A percentile compares a stretch with the other conserved stretches of the same genome.
Evolutionary conservation across 352 stramenopile species (phyloP).

Genomic region (Globisporangium nunn): DNA sequence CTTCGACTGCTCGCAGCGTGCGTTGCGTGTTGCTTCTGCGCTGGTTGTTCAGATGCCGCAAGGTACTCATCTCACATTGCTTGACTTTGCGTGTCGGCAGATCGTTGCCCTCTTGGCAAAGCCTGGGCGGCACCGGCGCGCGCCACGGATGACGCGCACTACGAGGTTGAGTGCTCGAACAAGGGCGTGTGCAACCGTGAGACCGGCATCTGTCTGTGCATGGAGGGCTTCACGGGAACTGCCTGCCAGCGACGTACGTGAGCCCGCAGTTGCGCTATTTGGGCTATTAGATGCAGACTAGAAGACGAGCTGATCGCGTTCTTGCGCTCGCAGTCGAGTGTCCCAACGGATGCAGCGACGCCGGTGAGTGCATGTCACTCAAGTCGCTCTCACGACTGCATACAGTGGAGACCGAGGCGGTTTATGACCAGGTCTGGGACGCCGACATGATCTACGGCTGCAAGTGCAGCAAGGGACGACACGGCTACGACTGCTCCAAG

Average conservation of each 20-base stretch:
- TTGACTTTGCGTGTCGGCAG: slow-evolving; percentile 9
- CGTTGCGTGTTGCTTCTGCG: not conserved
- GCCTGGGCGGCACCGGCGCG: slow-evolving; percentile 54
- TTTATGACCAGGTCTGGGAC: slow-evolving; percentile 57
- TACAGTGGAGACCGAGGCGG: slow-evolving; percentile 35
- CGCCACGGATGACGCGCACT: slow-evolving; percentile 50
- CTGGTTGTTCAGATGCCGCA: too few species aligned
- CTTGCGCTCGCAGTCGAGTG: slow-evolving; percentile 36
- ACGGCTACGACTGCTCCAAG: slow-evolving; percentile 81
- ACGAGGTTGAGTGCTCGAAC: slow-evolving; percentile 70
- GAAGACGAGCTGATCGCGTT: too few species aligned
- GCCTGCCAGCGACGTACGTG: slow-evolving; percentile 63
- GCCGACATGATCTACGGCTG: slow-evolving; percentile 84
- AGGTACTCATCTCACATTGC: not conserved
- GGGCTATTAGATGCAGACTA: too few species aligned
- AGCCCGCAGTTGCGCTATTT: too few species aligned
- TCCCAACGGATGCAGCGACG: slow-evolving; percentile 26
- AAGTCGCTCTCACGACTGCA: slow-evolving; percentile 38
- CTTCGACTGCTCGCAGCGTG: slow-evolving; percentile 62
- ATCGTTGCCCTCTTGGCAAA: slow-evolving; percentile 35
- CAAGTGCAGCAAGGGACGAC: slow-evolving; percentile 73
- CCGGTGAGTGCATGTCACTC: slow-evolving; percentile 63
- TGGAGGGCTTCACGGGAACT: slow-evolving; percentile 57
- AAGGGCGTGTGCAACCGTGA: slow-evolving; percentile 54
- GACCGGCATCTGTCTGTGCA: slow-evolving; percentile 47